Percentiles rank a stretch among this genome's conserved stretches.
phyloP scores from a whole-genome alignment of 495 filamentous ascomycete genomes.

The Aspergillus carlsbadensis region DNA sequence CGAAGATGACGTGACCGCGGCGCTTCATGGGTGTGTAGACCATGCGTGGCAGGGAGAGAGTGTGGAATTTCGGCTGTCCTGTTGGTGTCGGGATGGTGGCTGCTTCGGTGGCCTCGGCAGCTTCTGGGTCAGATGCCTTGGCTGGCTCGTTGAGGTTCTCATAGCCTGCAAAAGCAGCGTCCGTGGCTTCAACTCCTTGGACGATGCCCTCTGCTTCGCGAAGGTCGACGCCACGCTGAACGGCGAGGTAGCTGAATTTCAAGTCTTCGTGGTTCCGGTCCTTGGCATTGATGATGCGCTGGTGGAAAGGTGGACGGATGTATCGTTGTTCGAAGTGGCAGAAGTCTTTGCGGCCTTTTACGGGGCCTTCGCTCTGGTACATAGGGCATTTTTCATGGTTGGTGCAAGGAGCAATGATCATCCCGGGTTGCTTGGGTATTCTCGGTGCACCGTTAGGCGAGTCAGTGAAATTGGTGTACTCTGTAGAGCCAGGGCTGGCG shows the following conservation, averaged over 20 bases:
- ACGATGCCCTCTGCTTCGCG: constrained; percentile 38
- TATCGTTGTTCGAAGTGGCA: constrained; percentile 91
- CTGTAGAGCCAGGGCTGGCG: constrained; percentile 57
- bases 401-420: constrained; percentile 95
- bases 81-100: constrained; percentile 1
- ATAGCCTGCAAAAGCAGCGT: constrained; percentile 52
- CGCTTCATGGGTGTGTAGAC: constrained; percentile 83
- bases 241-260: constrained; percentile 80
- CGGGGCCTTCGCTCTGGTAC: constrained; percentile 68
- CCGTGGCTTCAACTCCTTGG: constrained; percentile 43
- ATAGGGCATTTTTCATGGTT: constrained; percentile 88
- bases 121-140: constrained; percentile 1
- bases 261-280: constrained; percentile 87
- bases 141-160: constrained; percentile 29
- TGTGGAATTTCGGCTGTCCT: constrained; percentile 36
- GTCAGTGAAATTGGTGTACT: constrained; percentile 41
- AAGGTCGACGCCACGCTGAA: constrained; percentile 71
- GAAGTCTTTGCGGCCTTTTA: constrained; percentile 75
- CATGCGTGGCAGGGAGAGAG: constrained; percentile 73
- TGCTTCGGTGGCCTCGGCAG: not conserved
- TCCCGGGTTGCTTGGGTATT: constrained; percentile 66
- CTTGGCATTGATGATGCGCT: constrained; percentile 67
- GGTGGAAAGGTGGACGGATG: constrained; percentile 78
- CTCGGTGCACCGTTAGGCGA: constrained; percentile 33
- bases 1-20: constrained; percentile 80